Base-by-base conservation (phyloP, 176 grass and related monocot genomes). In the Eleusine indica region DNA sequence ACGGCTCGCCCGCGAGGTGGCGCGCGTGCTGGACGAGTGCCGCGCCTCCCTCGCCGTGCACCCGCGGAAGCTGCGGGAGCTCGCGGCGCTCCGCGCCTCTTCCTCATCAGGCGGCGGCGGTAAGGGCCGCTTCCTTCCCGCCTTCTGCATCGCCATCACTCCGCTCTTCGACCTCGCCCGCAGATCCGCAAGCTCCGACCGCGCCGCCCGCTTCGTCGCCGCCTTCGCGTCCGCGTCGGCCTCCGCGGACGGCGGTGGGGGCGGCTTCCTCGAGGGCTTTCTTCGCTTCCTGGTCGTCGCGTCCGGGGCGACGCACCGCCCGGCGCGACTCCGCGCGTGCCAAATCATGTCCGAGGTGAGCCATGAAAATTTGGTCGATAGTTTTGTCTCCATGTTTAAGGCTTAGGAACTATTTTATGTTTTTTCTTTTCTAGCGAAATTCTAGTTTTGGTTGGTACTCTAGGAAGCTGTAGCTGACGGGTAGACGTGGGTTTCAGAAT, bases 341-440 rank as follows among this genome's bases (percentile, higher is more conserved):
- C 91, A 94, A 82, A 90, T 98, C 51, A 94, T 98, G 9, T 90
- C 93, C 9, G 93, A 98, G 87, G 96, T 94, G 46, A 52, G 56
- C 29, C 17, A 4, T 11, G 54, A 8, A 57, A 65, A 73, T 19
- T 16, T 1, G 11, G 6, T 74, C 6, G 39, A 1, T 58, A 15
- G 5, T 25, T 52, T 74, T 44, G 1, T 13, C 32, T 30, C 61
- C 21, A 41, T 29, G n/a, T 32, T 51, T 40, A 63, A 40, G 17
- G 28, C 5, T 38, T 19, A 62, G 21, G 56, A 19, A 56, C 6
- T 22, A 60, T 60, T 21, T 60, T 21, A 6, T 58, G 22, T 29
- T 64, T 64, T 29, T 64, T 64, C 25, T 60, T 87, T 61, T 70
- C 15, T 18, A 32, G 13, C 42, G 32, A 46, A n/a, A 53, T 61